A percentile compares a stretch with the other conserved stretches of the same genome.
phyloP scores from a whole-genome alignment of 768 basidiomycete species.

The Boletus sp. region DNA sequence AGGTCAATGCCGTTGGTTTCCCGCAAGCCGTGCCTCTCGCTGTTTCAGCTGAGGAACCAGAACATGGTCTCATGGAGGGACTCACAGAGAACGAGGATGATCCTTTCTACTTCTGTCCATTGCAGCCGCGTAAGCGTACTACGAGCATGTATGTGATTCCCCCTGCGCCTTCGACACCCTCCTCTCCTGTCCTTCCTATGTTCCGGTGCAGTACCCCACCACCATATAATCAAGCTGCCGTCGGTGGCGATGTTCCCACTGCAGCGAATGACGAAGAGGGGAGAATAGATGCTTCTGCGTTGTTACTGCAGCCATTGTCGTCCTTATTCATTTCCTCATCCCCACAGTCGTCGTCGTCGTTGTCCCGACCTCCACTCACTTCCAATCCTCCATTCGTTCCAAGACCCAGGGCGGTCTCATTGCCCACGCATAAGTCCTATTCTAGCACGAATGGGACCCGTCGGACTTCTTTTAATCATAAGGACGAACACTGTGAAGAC shows the following conservation, averaged over 20 bases:
- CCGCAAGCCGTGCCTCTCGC: constrained; percentile 9
- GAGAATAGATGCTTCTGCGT: constrained; percentile 21
- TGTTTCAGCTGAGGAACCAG: constrained; percentile 1
- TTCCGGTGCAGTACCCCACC: constrained; percentile 26
- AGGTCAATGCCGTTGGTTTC: constrained; percentile 19
- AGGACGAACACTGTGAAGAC: constrained; percentile 25
- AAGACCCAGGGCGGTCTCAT: constrained; percentile 26
- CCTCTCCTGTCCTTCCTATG: constrained; percentile 16
- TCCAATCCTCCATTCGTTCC: constrained; percentile 13
- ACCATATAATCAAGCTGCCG: constrained; percentile 21
- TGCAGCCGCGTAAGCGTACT: constrained; percentile 26
- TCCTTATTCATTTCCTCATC: constrained; percentile 13
- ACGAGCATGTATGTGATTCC: constrained; percentile 25
- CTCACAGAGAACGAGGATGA: constrained; percentile 20
- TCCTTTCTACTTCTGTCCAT: constrained; percentile 23
- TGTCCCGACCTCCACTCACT: constrained; percentile 10
- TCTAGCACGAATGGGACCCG: constrained; percentile 6
- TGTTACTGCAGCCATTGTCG: constrained; percentile 29
- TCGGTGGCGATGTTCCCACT: background rate
- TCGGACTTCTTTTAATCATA: constrained; percentile 14
- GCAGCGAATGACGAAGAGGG: background rate
- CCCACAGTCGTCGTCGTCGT: background rate
- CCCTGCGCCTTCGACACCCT: constrained; percentile 2
- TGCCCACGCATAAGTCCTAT: constrained; percentile 14
- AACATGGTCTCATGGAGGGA: background rate